phyloP scores from a whole-genome alignment of 768 basidiomycete genomes.

The Scleroderma bovista region DNA sequence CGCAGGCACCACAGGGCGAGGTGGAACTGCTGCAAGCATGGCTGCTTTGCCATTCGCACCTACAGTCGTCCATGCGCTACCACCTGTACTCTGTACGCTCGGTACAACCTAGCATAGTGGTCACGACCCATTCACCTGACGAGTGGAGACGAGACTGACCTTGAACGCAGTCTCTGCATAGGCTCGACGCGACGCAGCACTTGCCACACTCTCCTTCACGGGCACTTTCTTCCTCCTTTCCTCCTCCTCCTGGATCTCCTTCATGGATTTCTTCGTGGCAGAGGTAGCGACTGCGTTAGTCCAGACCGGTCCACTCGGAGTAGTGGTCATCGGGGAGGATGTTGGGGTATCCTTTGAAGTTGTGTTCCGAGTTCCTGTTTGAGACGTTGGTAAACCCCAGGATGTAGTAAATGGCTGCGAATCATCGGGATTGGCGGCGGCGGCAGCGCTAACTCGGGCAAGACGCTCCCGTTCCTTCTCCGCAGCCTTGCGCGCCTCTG shows the following conservation, averaged over 20 bases:
- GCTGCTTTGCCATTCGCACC: conserved; percentile 67
- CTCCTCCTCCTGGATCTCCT: conserved; percentile 98
- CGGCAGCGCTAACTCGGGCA: conserved; percentile 39
- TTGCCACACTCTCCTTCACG: conserved; percentile 53
- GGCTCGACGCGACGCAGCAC: conserved; percentile 56
- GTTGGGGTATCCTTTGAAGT: conserved; percentile 39
- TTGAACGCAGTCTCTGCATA: conserved; percentile 79
- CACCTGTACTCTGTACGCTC: conserved; percentile 33
- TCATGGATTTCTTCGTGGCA: conserved; percentile 84
- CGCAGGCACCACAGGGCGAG: conserved; percentile 31
- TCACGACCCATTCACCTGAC: conserved; percentile 4
- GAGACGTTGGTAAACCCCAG: conserved; percentile 87
- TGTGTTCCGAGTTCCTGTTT: conserved; percentile 51
- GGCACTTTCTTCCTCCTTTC: conserved; percentile 72
- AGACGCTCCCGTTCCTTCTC: conserved; percentile 68
- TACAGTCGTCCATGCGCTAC: conserved; percentile 80
- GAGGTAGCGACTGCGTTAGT: conserved; percentile 53
- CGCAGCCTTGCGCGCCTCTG: conserved; percentile 68
- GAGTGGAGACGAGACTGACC: conserved; percentile 35
- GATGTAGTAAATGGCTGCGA: conserved; percentile 60
- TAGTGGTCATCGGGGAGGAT: conserved; percentile 21
- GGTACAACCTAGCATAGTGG: conserved; percentile 26
- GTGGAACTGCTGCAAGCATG: conserved; percentile 21
- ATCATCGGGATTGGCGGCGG: conserved; percentile 45
- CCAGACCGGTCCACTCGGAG: conserved; percentile 57